Evolutionary conservation across 2,329 filamentous ascomycete species (phyloP).

Genomic region (Penicillium sp.): DNA sequence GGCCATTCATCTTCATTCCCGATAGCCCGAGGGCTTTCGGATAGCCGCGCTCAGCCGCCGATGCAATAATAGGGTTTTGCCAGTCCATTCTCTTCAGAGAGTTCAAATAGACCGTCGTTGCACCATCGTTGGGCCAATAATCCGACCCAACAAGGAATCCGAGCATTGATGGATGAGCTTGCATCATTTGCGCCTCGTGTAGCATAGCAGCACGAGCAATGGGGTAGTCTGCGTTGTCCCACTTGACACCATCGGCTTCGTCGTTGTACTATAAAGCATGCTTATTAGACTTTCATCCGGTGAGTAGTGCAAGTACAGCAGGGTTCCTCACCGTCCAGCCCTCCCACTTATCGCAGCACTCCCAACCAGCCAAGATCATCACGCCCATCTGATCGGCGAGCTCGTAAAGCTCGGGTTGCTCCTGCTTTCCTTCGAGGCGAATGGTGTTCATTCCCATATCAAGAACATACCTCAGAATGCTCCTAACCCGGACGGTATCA

Average conservation of each 20-base stretch:
- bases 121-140: constrained; percentile 61
- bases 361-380: constrained; percentile 64
- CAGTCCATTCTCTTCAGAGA: constrained; percentile 54
- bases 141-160: constrained; percentile 62
- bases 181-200: constrained; percentile 61
- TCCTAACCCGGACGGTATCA: constrained; percentile 47
- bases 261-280: constrained; percentile 61
- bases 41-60: constrained; percentile 56
- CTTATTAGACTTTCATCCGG: no score
- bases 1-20: constrained; percentile 66
- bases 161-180: constrained; percentile 59
- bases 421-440: constrained; percentile 63
- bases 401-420: constrained; percentile 61
- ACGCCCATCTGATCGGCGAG: constrained; percentile 59
- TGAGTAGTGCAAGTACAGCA: no score
- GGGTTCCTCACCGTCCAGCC: no score
- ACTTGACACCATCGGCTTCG: constrained; percentile 48
- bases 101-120: constrained; percentile 53
- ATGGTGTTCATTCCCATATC: constrained; percentile 64
- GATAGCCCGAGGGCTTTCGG: constrained; percentile 53
- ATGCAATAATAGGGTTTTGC: constrained; percentile 57
- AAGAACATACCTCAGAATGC: constrained; percentile 54
- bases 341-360: constrained; percentile 69
- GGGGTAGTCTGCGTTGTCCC: constrained; percentile 55
- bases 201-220: constrained; percentile 56